Percentiles rank a stretch among this genome's conserved stretches.
Conservation (phyloP, 192 early-diverging fungal genomes). For the Coemansia sp. region DNA sequence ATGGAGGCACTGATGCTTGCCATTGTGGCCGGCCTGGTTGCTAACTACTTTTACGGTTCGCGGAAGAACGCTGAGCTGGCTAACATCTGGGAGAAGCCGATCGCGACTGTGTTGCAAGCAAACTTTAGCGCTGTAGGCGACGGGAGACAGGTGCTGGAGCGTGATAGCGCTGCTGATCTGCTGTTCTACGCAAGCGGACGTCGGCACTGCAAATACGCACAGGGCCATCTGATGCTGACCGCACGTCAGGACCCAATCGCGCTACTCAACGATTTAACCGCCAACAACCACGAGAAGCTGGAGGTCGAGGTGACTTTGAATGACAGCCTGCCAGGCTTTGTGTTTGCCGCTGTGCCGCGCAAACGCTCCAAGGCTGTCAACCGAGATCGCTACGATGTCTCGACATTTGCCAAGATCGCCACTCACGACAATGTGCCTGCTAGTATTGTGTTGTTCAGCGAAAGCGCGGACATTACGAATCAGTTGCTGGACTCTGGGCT, state of each 20-base stretch:
- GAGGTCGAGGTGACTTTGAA: slow-evolving; percentile 52
- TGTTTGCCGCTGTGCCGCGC: slow-evolving; percentile 68
- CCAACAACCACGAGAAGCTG: slow-evolving; percentile 36
- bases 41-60: slow-evolving; percentile 53
- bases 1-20: slow-evolving; percentile 28
- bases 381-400: slow-evolving; percentile 64
- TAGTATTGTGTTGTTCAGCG: slow-evolving; percentile 56
- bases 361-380: slow-evolving; percentile 54
- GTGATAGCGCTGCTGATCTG: slow-evolving; percentile 73
- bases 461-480: slow-evolving; percentile 56
- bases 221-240: slow-evolving; percentile 58
- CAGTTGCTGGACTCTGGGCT: slow-evolving; percentile 56
- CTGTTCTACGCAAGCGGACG: slow-evolving; percentile 77
- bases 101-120: slow-evolving; percentile 44
- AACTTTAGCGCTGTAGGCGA: slow-evolving; percentile 77
- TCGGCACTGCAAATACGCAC: slow-evolving; percentile 62
- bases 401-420: slow-evolving; percentile 37
- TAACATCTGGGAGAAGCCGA: slow-evolving; percentile 28
- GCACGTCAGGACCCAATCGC: slow-evolving; percentile 50
- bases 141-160: slow-evolving; percentile 47
- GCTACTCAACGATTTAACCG: slow-evolving; percentile 45
- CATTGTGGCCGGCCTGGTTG: slow-evolving; percentile 28
- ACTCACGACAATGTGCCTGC: slow-evolving; percentile 24
- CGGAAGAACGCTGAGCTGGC: slow-evolving; percentile 31
- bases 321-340: slow-evolving; percentile 52